Conservation (phyloP, 2,329 filamentous ascomycete species). For the Neonectria magnoliae region DNA sequence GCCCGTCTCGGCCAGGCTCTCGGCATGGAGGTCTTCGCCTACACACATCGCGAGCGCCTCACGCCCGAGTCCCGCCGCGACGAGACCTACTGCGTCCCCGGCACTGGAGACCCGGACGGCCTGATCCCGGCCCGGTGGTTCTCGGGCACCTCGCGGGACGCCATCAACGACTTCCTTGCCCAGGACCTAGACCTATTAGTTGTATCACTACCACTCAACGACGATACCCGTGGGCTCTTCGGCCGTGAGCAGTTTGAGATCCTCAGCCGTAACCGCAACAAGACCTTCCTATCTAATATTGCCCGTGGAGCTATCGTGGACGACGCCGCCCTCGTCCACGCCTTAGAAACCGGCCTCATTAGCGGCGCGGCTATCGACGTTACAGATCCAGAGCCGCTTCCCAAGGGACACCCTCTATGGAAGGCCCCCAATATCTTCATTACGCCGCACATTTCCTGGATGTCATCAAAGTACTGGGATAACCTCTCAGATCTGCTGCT, state of each 20-base stretch:
- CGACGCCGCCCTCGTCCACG: slow-evolving; percentile 63
- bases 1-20: slow-evolving; percentile 64
- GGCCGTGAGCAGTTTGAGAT: slow-evolving; percentile 55
- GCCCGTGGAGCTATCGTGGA: slow-evolving; percentile 62
- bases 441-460: slow-evolving; percentile 52
- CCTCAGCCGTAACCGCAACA: slow-evolving; percentile 34
- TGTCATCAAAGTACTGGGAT: slow-evolving; percentile 42
- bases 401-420: slow-evolving; percentile 71
- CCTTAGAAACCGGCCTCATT: slow-evolving; percentile 55
- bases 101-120: slow-evolving; percentile 62
- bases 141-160: slow-evolving; percentile 46
- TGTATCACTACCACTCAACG: slow-evolving; percentile 54
- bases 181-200: slow-evolving; percentile 57
- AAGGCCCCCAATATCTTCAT: slow-evolving; percentile 71
- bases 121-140: slow-evolving; percentile 55
- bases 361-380: slow-evolving; percentile 75
- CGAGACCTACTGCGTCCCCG: slow-evolving; percentile 70
- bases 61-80: slow-evolving; percentile 69
- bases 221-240: slow-evolving; percentile 53
- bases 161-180: slow-evolving; percentile 54
- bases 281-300: slow-evolving; percentile 72
- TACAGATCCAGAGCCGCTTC: slow-evolving; percentile 77
- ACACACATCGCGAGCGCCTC: slow-evolving; percentile 68
- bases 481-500: slow-evolving; percentile 42
- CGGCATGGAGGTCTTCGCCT: slow-evolving; percentile 75